Conservation (phyloP, 2,329 filamentous ascomycete species). For the Huntiella bhutanensis region DNA sequence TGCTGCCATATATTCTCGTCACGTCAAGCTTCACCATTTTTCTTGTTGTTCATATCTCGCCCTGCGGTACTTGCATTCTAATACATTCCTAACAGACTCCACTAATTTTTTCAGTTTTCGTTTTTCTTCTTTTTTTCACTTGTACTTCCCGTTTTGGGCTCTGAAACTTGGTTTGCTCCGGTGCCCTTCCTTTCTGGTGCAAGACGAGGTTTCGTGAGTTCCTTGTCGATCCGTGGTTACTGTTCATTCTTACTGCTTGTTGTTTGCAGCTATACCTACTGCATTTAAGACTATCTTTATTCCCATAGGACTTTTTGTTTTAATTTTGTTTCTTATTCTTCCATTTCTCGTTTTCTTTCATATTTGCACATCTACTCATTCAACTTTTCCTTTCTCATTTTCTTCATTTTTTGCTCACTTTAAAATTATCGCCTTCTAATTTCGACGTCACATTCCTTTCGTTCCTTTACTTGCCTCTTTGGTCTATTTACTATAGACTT, state of each 20-base stretch:
- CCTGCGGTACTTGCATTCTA: not conserved
- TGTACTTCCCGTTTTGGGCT: not conserved
- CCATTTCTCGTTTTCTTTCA: constrained; percentile 1
- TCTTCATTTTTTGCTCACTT: constrained; percentile 1
- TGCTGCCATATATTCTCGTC: not conserved
- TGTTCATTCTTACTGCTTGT: not conserved
- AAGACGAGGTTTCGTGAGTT: not conserved
- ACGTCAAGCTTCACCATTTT: not conserved
- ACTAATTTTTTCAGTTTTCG: not conserved
- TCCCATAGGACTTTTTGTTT: not conserved
- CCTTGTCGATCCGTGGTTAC: not conserved
- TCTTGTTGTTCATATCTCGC: not conserved
- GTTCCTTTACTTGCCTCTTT: not conserved
- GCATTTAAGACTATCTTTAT: not conserved
- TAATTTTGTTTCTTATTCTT: not conserved
- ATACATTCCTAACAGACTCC: not conserved
- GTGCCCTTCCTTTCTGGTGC: constrained; percentile 2
- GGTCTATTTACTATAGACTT: too few species aligned
- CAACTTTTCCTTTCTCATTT: constrained; percentile 1
- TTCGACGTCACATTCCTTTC: not conserved
- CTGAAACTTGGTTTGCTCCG: not conserved
- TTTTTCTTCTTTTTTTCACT: not conserved
- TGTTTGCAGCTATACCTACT: not conserved
- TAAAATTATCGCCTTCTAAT: not conserved
- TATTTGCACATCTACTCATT: not conserved